Evolutionary conservation across 495 filamentous ascomycete genomes (phyloP).

Genomic region (Lineolata rhizophorae): DNA sequence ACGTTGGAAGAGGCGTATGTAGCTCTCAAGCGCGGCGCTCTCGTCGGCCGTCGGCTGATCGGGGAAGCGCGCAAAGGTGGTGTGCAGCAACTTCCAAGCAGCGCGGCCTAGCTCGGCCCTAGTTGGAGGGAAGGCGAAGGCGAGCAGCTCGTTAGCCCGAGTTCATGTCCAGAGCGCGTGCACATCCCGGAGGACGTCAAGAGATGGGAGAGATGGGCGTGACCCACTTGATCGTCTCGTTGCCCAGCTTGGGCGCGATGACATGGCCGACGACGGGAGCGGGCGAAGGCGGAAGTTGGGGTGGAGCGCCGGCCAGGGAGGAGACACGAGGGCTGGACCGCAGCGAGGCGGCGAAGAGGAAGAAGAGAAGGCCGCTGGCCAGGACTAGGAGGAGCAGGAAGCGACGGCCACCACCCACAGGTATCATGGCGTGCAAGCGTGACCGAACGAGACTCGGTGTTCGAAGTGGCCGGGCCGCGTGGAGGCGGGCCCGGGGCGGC

Average conservation of each 20-base stretch:
- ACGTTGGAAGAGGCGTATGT: conserved; percentile 73
- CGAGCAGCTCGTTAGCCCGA: conserved; percentile 1
- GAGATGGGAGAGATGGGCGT: no score
- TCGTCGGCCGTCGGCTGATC: conserved; percentile 68
- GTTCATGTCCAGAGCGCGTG: no score
- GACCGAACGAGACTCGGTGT: no score
- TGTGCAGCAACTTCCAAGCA: conserved; percentile 86
- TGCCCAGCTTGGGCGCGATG: conserved; percentile 77
- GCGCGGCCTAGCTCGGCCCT: conserved; percentile 74
- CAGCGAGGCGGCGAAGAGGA: conserved; percentile 5
- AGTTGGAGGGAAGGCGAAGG: no score
- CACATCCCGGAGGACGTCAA: no score
- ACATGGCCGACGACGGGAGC: conserved; percentile 52
- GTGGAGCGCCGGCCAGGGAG: conserved; percentile 12
- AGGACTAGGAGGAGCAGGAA: conserved; percentile 11
- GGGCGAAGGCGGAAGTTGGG: no score
- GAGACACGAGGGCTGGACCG: conserved; percentile 1
- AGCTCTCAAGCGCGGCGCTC: conserved; percentile 59
- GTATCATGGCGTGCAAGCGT: conserved; percentile 6
- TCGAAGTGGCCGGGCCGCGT: no score
- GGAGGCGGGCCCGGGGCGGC: no score
- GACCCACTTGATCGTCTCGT: conserved; percentile 84
- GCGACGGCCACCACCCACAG: conserved; percentile 8
- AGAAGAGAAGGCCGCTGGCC: conserved; percentile 8
- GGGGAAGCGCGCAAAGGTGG: conserved; percentile 84